These are phyloP conservation scores for Pleurotus platypus DNA, from an alignment of 768 basidiomycete species.

Conservation along the genomic window DNA sequence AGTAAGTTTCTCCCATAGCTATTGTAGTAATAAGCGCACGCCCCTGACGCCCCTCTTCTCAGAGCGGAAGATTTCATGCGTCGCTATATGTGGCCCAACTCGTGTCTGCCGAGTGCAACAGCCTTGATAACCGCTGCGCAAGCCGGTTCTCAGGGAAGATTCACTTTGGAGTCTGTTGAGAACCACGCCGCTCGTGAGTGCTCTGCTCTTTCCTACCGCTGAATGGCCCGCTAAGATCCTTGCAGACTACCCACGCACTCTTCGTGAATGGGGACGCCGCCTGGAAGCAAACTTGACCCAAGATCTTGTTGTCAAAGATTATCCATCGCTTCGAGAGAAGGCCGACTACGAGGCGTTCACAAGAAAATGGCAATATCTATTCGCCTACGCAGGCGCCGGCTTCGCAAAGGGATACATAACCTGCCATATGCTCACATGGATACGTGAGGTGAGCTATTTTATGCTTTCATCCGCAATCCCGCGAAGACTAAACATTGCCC, in stretches of 20 bases:
- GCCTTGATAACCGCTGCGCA: constrained; percentile 74
- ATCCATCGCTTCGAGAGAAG: constrained; percentile 54
- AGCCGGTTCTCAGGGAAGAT: constrained; percentile 64
- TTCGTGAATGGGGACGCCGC: constrained; percentile 87
- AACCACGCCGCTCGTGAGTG: constrained; percentile 77
- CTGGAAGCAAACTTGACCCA: constrained; percentile 64
- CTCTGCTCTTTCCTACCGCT: not conserved
- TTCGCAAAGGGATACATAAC: constrained; percentile 80
- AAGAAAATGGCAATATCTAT: constrained; percentile 82
- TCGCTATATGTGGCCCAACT: constrained; percentile 87
- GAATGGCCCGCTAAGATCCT: not conserved
- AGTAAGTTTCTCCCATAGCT: constrained; percentile 40
- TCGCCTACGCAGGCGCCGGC: constrained; percentile 77
- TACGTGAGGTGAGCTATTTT: constrained; percentile 48
- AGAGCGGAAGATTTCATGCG: constrained; percentile 84
- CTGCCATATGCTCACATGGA: constrained; percentile 79
- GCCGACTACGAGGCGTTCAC: constrained; percentile 67
- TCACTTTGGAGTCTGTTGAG: constrained; percentile 81
- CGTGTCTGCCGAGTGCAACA: constrained; percentile 83
- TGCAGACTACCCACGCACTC: constrained; percentile 81
- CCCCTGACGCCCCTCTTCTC: not conserved
- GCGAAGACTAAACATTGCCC: too few relatives aligned
- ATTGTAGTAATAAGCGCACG: constrained; percentile 6
- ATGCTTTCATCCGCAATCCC: too few relatives aligned
- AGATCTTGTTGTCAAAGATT: constrained; percentile 52